Evolutionary conservation across 1,284 basidiomycete species (phyloP).

Genomic region (Apiotrichum mycotoxinovorans): DNA sequence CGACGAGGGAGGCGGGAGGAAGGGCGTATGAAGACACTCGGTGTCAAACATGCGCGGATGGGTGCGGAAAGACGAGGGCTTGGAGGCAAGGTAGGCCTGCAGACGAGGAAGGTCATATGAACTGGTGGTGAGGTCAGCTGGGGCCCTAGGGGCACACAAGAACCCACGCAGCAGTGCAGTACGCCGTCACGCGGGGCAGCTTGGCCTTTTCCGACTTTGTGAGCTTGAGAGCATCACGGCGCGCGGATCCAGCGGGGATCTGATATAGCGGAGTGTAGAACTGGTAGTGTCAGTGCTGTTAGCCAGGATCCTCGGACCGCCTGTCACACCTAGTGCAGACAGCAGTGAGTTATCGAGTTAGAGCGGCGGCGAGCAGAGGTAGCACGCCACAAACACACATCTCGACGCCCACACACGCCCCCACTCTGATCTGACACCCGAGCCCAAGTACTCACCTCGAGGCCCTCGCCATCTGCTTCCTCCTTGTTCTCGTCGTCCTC

Average conservation of each 20-base stretch:
- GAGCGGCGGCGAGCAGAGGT: too few species aligned
- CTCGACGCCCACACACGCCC: too few species aligned
- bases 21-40: constrained; percentile 49
- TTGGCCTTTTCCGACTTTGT: constrained; percentile 94
- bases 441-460: constrained; percentile 57
- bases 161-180: constrained; percentile 82
- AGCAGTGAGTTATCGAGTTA: too few species aligned
- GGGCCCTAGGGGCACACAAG: too few species aligned
- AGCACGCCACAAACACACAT: background rate
- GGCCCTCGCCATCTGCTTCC: constrained; percentile 54
- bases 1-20: constrained; percentile 40
- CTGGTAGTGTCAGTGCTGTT: constrained; percentile 48
- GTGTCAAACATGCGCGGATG: constrained; percentile 61
- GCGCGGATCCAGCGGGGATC: constrained; percentile 89
- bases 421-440: too few species aligned
- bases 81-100: constrained; percentile 80
- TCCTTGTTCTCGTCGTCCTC: constrained; percentile 42
- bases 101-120: constrained; percentile 84
- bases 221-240: constrained; percentile 79
- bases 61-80: constrained; percentile 75
- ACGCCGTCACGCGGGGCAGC: constrained; percentile 89
- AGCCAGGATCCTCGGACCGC: too few species aligned
- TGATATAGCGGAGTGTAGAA: constrained; percentile 84
- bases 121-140: constrained; percentile 50
- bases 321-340: too few species aligned